A percentile compares a stretch with the other conserved stretches of the same genome.
Conservation (phyloP, 495 filamentous ascomycete genomes). For the Podospora fimiseda region DNA sequence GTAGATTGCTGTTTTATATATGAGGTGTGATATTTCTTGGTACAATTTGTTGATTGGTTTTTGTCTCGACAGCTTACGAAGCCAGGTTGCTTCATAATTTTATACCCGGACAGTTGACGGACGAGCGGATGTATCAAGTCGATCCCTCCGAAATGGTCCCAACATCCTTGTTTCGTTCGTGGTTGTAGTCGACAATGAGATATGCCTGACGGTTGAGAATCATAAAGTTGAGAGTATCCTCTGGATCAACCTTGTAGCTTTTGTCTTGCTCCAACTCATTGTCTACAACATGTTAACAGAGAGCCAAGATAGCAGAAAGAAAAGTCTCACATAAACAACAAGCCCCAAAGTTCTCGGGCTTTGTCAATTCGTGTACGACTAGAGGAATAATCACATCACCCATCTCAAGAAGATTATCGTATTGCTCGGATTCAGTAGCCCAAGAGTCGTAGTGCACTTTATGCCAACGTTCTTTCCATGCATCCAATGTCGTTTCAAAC, state of each 20-base stretch:
- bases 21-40: too few relatives aligned
- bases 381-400: background rate
- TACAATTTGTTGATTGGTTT: background rate
- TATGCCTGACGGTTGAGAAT: background rate
- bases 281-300: background rate
- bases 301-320: background rate
- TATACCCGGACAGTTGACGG: background rate
- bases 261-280: background rate
- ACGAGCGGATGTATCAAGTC: background rate
- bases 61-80: background rate
- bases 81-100: background rate
- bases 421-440: background rate
- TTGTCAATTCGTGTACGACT: background rate
- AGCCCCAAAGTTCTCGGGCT: background rate
- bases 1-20: too few relatives aligned
- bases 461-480: background rate
- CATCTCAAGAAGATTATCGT: background rate
- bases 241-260: background rate
- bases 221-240: background rate
- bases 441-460: background rate
- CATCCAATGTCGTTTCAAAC: background rate
- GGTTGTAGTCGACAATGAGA: background rate
- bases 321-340: background rate
- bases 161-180: background rate
- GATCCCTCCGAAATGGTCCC: too few relatives aligned